Conservation (phyloP, 352 stramenopile genomes). For the Pythium periplocum region DNA sequence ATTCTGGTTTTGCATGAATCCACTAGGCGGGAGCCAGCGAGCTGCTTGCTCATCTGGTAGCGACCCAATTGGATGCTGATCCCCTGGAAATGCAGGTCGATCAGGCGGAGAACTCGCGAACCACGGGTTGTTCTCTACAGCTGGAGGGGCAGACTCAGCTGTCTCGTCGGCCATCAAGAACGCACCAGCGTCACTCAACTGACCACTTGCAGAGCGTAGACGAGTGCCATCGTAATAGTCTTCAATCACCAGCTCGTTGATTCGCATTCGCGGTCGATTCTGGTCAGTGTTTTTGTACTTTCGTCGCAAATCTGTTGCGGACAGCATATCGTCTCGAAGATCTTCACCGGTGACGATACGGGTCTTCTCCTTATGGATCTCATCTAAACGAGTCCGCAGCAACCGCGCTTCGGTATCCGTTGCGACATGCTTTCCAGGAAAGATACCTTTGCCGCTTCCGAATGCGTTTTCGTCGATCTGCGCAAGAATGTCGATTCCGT, state of each 20-base stretch:
- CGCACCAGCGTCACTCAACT: conserved; percentile 22
- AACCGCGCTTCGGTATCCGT: conserved; percentile 83
- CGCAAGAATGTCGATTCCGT: conserved; percentile 47
- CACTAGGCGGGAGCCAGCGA: conserved; percentile 43
- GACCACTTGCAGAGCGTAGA: neutral
- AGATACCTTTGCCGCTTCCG: conserved; percentile 56
- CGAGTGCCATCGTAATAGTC: conserved; percentile 66
- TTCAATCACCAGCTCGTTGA: conserved; percentile 85
- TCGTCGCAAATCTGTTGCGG: conserved; percentile 41
- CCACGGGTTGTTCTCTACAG: conserved; percentile 45
- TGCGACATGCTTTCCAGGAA: conserved; percentile 46
- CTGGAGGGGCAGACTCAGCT: neutral
- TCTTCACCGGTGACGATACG: conserved; percentile 35
- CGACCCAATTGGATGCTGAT: conserved; percentile 25
- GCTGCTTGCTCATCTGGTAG: conserved; percentile 55
- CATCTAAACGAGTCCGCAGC: conserved; percentile 64
- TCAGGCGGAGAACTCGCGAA: conserved; percentile 30
- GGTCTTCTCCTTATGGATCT: conserved; percentile 74
- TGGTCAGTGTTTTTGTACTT: conserved; percentile 42
- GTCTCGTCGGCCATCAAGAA: conserved; percentile 58
- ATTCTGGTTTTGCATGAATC: conserved; percentile 2
- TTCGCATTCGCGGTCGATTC: conserved; percentile 39
- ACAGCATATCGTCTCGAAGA: conserved; percentile 49
- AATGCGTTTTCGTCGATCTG: conserved; percentile 83
- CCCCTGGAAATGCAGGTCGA: conserved; percentile 5